Percentiles rank a stretch among this genome's conserved stretches.
Evolutionary conservation across 1,284 basidiomycete species (phyloP).

Genomic region (Phlebopus sp.): DNA sequence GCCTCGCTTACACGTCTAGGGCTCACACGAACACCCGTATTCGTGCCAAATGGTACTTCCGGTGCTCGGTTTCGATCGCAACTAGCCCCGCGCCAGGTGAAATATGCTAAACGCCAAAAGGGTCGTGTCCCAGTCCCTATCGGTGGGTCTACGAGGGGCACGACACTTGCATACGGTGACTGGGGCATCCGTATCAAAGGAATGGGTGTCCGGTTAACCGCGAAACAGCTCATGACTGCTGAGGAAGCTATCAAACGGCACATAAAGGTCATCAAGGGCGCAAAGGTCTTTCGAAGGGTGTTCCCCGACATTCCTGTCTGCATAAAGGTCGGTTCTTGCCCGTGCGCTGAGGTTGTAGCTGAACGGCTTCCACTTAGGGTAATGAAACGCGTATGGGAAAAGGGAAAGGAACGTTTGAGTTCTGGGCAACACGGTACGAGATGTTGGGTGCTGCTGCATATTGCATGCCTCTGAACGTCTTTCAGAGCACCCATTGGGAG

Average conservation of each 20-base stretch:
- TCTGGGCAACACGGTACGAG: conserved; percentile 88
- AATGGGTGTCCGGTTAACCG: conserved; percentile 79
- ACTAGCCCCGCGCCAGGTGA: conserved; percentile 80
- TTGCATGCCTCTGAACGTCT: background rate
- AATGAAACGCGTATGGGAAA: conserved; percentile 99
- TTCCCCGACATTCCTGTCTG: conserved; percentile 98
- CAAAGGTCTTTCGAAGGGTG: conserved; percentile 84
- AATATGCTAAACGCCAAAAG: conserved; percentile 86
- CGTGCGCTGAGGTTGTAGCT: background rate
- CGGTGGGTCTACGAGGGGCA: conserved; percentile 93
- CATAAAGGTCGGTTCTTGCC: conserved; percentile 69
- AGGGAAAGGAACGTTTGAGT: conserved; percentile 97
- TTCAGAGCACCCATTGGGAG: conserved; percentile 85
- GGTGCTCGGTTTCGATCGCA: conserved; percentile 40
- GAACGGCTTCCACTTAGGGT: conserved; percentile 51
- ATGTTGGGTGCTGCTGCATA: background rate
- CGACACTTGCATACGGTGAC: conserved; percentile 87
- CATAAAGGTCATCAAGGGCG: conserved; percentile 88
- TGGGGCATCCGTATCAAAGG: conserved; percentile 91
- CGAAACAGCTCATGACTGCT: conserved; percentile 86
- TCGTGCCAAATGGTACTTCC: conserved; percentile 19
- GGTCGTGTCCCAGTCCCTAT: conserved; percentile 78
- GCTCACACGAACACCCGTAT: conserved; percentile 13
- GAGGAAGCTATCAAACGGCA: conserved; percentile 90
- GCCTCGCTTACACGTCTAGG: conserved; percentile 16